phyloP scores from a whole-genome alignment of 345 rosid species.

The Brassica juncea region DNA sequence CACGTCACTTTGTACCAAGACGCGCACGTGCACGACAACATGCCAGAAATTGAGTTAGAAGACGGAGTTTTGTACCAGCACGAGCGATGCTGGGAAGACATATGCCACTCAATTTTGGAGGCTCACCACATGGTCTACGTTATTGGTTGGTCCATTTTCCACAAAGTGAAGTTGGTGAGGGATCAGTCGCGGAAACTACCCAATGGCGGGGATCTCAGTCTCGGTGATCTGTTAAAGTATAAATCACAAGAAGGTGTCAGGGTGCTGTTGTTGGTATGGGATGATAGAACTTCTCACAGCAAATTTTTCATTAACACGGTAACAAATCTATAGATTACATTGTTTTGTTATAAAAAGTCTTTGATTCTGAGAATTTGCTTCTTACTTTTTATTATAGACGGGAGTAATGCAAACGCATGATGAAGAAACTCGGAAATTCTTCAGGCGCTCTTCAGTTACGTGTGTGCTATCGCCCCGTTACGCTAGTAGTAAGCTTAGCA shows the following conservation, averaged over 20 bases:
- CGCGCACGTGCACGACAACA: slow-evolving; percentile 60
- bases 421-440: slow-evolving; percentile 72
- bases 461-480: slow-evolving; percentile 73
- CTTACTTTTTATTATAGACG: slow-evolving; percentile 32
- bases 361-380: neutral
- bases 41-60: slow-evolving; percentile 66
- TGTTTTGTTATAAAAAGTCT: neutral
- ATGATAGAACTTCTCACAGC: slow-evolving; percentile 85
- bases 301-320: slow-evolving; percentile 78
- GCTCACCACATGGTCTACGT: slow-evolving; percentile 86
- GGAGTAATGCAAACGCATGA: slow-evolving; percentile 84
- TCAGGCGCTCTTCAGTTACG: slow-evolving; percentile 65
- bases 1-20: slow-evolving; percentile 75
- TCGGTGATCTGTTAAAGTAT: slow-evolving; percentile 78
- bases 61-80: slow-evolving; percentile 51
- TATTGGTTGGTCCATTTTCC: slow-evolving; percentile 85
- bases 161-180: slow-evolving; percentile 66
- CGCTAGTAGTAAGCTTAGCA: slow-evolving; percentile 84
- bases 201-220: slow-evolving; percentile 57
- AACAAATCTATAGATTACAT: neutral
- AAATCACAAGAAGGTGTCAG: slow-evolving; percentile 88
- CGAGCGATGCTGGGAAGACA: slow-evolving; percentile 85
- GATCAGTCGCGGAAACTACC: slow-evolving; percentile 65
- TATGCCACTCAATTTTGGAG: slow-evolving; percentile 76
- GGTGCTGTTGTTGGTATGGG: slow-evolving; percentile 85